A percentile compares a stretch with the other conserved stretches of the same genome.
Evolutionary conservation across 305 asterid species (phyloP).

Genomic region (Plantago rigida): DNA sequence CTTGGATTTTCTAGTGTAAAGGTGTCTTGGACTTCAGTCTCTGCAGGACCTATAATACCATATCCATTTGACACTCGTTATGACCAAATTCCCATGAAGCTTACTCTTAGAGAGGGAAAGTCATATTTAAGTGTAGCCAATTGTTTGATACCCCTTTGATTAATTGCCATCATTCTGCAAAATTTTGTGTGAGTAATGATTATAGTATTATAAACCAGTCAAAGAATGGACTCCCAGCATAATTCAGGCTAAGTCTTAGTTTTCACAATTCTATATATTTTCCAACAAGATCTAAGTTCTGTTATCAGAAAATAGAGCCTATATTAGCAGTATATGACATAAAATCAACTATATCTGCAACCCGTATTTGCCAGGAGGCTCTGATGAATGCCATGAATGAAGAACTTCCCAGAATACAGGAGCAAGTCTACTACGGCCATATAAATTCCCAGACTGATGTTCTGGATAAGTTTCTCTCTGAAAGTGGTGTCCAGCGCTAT

Average conservation of each 20-base stretch:
- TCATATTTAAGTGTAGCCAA: conserved; percentile 1
- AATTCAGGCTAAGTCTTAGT: too few relatives aligned
- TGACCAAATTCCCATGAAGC: background rate
- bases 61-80: background rate
- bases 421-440: conserved; percentile 93
- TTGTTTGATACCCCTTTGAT: conserved; percentile 10
- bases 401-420: conserved; percentile 94
- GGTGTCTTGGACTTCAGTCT: background rate
- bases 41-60: background rate
- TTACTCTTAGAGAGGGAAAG: conserved; percentile 3
- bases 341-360: conserved; percentile 23
- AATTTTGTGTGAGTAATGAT: conserved; percentile 8
- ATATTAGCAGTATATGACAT: conserved; percentile 22
- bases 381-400: conserved; percentile 88
- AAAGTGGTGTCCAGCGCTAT: conserved; percentile 85
- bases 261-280: too few relatives aligned
- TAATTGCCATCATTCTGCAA: conserved; percentile 9
- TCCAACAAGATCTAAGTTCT: conserved; percentile 11
- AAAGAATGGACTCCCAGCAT: background rate
- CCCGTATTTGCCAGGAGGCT: conserved; percentile 61
- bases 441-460: conserved; percentile 78
- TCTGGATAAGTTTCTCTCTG: conserved; percentile 75
- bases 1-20: conserved; percentile 5
- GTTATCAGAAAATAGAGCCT: conserved; percentile 18
- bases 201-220: background rate